Evolutionary conservation across 768 basidiomycete genomes (phyloP).

Genomic region (Suillus alpinus): DNA sequence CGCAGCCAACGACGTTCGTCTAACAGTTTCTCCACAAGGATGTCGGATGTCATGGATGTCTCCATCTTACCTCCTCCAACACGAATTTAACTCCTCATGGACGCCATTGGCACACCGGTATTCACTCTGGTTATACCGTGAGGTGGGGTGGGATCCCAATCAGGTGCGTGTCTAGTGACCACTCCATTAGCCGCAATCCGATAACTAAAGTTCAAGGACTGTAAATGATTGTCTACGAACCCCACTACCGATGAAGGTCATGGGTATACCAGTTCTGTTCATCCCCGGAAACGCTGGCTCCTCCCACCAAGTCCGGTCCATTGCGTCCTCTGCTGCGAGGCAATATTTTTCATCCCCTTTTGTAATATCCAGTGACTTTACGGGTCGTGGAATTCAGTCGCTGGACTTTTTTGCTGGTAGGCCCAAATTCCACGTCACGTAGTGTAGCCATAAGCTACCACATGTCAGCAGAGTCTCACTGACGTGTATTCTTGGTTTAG

Average conservation of each 20-base stretch:
- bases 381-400: slow-evolving; percentile 42
- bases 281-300: slow-evolving; percentile 98
- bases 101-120: slow-evolving; percentile 73
- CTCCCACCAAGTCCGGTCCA: slow-evolving; percentile 89
- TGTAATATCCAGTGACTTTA: slow-evolving; percentile 51
- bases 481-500: slow-evolving; percentile 34
- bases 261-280: slow-evolving; percentile 87
- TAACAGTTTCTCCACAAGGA: slow-evolving; percentile 77
- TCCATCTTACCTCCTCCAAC: slow-evolving; percentile 79
- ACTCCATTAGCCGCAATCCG: slow-evolving; percentile 9
- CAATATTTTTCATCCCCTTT: slow-evolving; percentile 72
- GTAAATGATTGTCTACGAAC: neutral
- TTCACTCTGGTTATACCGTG: slow-evolving; percentile 88
- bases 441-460: neutral
- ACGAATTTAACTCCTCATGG: slow-evolving; percentile 64
- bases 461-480: neutral
- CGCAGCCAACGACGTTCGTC: slow-evolving; percentile 42
- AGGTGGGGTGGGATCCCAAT: slow-evolving; percentile 75
- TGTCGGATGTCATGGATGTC: slow-evolving; percentile 98
- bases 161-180: slow-evolving; percentile 40
- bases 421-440: slow-evolving; percentile 19
- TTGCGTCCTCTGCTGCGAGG: slow-evolving; percentile 85
- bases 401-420: slow-evolving; percentile 87
- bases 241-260: slow-evolving; percentile 16
- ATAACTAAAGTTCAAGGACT: slow-evolving; percentile 6